Base-by-base conservation (phyloP, 192 early-diverging fungal species). In the Phycomyces blakesleeanus region DNA sequence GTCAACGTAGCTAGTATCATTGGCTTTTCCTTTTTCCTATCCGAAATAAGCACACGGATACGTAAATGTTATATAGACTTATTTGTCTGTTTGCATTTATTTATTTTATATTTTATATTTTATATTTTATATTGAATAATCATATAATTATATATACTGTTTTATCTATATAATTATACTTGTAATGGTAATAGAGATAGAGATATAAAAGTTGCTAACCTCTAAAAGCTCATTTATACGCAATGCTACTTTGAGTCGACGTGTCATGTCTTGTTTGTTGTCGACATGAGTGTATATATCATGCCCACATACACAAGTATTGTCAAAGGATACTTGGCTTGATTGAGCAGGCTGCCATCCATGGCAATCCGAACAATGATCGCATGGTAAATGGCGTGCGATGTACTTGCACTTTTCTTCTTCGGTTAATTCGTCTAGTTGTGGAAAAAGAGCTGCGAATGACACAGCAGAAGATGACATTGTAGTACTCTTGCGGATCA, bases 191-290 rank as follows among this genome's bases (percentile, higher is more conserved):
- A n/a, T n/a, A n/a, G n/a, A n/a, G n/a, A n/a, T n/a, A n/a, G n/a
- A n/a, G n/a, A n/a, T n/a, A n/a, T n/a, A n/a, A n/a, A n/a, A n/a
- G n/a, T n/a, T n/a, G 20, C 7, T 37, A 71, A 76, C 76, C 70
- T 84, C 74, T 41, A 80, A 70, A 21, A 76, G 47, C 47, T 81
- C 74, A 47, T 81, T 73, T 16, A 81, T 76, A 27, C 73, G 72
- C n/a, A 72, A 69, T 9, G 82, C 82, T 3, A 81, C 76, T 52
- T 73, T 71, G 11, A 84, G 47, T 29, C 82, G 62, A 61, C 76
- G 47, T 1, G 69, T 61, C 55, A 76, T 74, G n/a, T 81, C 82
- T 24, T 79, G 66, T 37, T 74, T 66, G 57, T 63, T 59, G 26
- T 72, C 80, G 5, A 78, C 76, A 69, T 84, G 82, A 26, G 44